Base-by-base conservation (phyloP, 225 moss, liverwort and hornwort genomes). In the Thuidium tamariscinum region DNA sequence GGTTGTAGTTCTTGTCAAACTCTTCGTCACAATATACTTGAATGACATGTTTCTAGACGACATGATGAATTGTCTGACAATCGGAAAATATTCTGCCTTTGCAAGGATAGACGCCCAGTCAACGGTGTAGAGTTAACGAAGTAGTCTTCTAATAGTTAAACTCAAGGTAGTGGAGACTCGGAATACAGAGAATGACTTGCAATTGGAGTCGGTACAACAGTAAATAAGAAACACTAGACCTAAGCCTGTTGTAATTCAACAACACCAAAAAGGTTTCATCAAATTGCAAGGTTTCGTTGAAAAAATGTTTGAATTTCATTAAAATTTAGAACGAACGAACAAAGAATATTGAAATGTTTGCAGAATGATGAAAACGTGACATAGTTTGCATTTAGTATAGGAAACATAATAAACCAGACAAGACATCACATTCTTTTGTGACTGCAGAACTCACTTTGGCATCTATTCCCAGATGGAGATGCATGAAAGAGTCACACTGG, bases 401-500 rank as follows among this genome's bases (percentile, higher is more conserved):
- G 9, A 36, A 36, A 25, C 54, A 23, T 6, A 23, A 15, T 23
- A 22, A 76, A 76, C n/a, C 44, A 74, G 18, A 57, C 63, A 42
- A 39, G 77, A 78, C 20, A 65, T 85, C 9, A 61, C 26, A 41
- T 39, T 61, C 12, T 42, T 60, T 63, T 69, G 86, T 7, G 29
- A 44, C 19, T 63, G 51, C 42, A 48, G 48, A 54, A 63, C 66
- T 84, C 91, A 98, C 98, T 91, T 89, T 95, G 54, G 95, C 95
- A 88, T 98, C 95, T 13, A 98, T 96, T 65, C 96, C 98, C 57
- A 96, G 94, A 90, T 98, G 98, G 54, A 98, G 92, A 79, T 98
- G 98, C 98, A 98, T 96, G 91, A 96, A 98, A 74, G 98, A 98
- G 86, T 94, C 91, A 56, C 98, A 98, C 83, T 91, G 96, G 82